Evolutionary conservation across 352 stramenopile species (phyloP).

Genomic region (Phytophthora lateralis): DNA sequence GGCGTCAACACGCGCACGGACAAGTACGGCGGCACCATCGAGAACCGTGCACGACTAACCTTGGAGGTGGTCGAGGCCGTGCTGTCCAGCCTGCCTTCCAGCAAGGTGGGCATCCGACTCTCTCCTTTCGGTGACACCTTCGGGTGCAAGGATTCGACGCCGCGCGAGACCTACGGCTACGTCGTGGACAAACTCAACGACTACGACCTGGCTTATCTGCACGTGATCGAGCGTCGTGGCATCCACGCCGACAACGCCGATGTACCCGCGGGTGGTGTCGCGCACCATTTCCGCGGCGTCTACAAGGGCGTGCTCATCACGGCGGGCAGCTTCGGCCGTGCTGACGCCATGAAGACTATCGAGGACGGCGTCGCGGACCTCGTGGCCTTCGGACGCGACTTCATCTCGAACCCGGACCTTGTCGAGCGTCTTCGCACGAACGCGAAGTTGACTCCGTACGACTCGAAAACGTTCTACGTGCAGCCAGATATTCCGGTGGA

Average conservation of each 20-base stretch:
- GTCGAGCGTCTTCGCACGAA: constrained; percentile 52
- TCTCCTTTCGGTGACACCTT: constrained; percentile 43
- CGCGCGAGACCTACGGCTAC: constrained; percentile 45
- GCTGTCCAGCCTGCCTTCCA: constrained; percentile 21
- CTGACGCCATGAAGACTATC: constrained; percentile 45
- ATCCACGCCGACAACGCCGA: constrained; percentile 34
- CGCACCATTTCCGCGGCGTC: constrained; percentile 41
- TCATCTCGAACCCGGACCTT: constrained; percentile 55
- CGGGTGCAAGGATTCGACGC: constrained; percentile 38
- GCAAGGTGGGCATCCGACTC: constrained; percentile 16
- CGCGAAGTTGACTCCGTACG: constrained; percentile 42
- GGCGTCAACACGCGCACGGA: constrained; percentile 32
- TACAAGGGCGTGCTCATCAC: constrained; percentile 68
- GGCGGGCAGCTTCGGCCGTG: constrained; percentile 42
- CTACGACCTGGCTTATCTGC: constrained; percentile 51
- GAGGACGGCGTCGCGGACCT: constrained; percentile 49
- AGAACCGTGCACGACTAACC: constrained; percentile 37
- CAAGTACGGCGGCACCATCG: constrained; percentile 59
- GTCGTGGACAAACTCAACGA: constrained; percentile 32
- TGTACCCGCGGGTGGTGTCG: constrained; percentile 34
- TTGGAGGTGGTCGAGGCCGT: constrained; percentile 62
- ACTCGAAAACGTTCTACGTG: constrained; percentile 48
- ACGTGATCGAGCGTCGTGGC: constrained; percentile 53
- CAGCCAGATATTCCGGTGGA: constrained; percentile 22
- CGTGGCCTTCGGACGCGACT: constrained; percentile 53